Conservation (phyloP, 1,284 basidiomycete genomes). For the Ustilago sp. region DNA sequence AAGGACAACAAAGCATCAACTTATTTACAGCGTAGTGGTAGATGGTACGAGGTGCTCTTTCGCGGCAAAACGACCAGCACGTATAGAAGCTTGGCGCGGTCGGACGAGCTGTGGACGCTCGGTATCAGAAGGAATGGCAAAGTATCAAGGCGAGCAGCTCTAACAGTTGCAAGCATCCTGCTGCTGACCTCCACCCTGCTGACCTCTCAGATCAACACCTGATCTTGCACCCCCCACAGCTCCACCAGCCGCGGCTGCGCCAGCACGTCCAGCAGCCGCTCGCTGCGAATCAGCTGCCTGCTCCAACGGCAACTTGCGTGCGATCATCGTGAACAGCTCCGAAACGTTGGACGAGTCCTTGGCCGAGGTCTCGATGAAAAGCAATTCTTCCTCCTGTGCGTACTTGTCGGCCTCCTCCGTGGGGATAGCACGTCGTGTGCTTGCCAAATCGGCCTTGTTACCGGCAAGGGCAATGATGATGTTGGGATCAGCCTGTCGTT, state of each 20-base stretch:
- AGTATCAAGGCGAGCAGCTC: constrained; percentile 2
- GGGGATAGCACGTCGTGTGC: constrained; percentile 71
- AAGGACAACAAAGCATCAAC: background rate
- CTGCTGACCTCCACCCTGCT: constrained; percentile 41
- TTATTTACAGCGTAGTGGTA: constrained; percentile 6
- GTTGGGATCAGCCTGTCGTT: constrained; percentile 95
- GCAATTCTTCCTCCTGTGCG: constrained; percentile 90
- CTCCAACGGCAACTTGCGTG: constrained; percentile 65
- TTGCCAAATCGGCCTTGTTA: constrained; percentile 89
- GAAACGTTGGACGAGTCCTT: constrained; percentile 91
- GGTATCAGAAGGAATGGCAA: background rate
- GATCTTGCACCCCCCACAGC: constrained; percentile 37
- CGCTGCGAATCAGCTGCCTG: constrained; percentile 54
- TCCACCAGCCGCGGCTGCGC: constrained; percentile 23
- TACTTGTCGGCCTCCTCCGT: constrained; percentile 80
- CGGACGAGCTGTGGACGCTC: background rate
- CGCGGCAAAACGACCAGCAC: background rate
- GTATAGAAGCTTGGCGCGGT: background rate
- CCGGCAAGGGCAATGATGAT: constrained; percentile 87
- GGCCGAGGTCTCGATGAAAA: constrained; percentile 96
- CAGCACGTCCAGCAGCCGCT: constrained; percentile 33
- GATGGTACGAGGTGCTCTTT: background rate
- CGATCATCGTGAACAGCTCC: constrained; percentile 73
- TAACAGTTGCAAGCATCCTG: constrained; percentile 59
- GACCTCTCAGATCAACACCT: constrained; percentile 54